Percentiles rank a stretch among this genome's conserved stretches.
Conservation (phyloP, 805 yeast species). For the Saccharomyces cerevisiae region DNA sequence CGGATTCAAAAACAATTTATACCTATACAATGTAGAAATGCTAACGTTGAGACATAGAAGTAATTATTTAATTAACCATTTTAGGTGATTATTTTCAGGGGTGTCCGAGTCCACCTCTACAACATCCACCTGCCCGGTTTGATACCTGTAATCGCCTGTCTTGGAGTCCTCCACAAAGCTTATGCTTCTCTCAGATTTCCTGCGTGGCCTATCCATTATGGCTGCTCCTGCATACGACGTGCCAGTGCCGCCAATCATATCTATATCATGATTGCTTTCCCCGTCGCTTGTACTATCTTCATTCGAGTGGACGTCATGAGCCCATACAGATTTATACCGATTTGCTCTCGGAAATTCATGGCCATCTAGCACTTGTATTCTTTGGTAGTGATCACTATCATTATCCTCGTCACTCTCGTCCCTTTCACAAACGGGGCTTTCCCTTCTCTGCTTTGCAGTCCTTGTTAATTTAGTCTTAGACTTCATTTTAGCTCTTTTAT, state of each 20-base stretch:
- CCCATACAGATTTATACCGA: background rate
- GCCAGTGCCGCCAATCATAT: background rate
- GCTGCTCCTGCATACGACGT: constrained; percentile 5
- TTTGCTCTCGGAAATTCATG: background rate
- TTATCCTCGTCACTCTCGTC: constrained; percentile 2
- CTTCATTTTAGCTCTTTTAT: background rate
- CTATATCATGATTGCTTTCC: constrained; percentile 9
- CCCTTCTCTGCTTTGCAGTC: background rate
- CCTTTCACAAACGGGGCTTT: background rate
- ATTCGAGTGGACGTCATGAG: constrained; percentile 9
- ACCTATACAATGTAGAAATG: background rate
- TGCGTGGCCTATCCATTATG: constrained; percentile 15
- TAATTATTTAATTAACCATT: constrained; percentile 8
- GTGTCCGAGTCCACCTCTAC: constrained; percentile 20
- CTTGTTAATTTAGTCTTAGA: background rate
- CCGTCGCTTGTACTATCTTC: constrained; percentile 5
- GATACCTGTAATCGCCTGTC: constrained; percentile 15
- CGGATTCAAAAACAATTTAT: background rate
- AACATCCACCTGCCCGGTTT: constrained; percentile 12
- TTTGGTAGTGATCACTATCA: background rate
- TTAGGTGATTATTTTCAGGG: constrained; percentile 15
- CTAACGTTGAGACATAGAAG: background rate
- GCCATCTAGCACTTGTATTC: background rate
- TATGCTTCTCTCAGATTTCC: constrained; percentile 22
- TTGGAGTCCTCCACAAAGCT: constrained; percentile 23